phyloP scores from a whole-genome alignment of 2,329 filamentous ascomycete species.

The Aspergillus carbonarius region DNA sequence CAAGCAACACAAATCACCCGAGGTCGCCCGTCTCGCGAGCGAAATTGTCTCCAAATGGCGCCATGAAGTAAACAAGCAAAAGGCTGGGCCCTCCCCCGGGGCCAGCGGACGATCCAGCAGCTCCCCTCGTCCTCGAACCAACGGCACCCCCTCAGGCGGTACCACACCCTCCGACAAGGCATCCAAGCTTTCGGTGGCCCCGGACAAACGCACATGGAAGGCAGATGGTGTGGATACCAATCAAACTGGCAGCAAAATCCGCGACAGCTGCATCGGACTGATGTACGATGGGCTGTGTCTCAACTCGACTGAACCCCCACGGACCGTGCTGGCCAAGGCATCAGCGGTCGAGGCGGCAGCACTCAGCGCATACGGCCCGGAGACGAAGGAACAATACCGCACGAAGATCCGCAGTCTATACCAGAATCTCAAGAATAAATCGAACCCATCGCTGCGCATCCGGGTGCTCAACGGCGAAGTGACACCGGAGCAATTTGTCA shows the following conservation, averaged over 20 bases:
- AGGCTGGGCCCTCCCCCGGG: constrained; percentile 40
- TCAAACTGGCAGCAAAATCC: constrained; percentile 69
- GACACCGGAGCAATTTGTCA: constrained; percentile 69
- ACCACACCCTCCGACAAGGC: constrained; percentile 49
- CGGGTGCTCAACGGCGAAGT: constrained; percentile 76
- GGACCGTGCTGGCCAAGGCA: constrained; percentile 64
- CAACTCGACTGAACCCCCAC: constrained; percentile 60
- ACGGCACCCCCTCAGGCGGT: constrained; percentile 52
- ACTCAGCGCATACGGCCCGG: constrained; percentile 66
- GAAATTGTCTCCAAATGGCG: constrained; percentile 75
- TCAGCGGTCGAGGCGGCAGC: constrained; percentile 76
- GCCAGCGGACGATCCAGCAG: constrained; percentile 41
- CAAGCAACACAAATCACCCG: constrained; percentile 72
- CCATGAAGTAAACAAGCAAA: constrained; percentile 50
- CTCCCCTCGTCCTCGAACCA: constrained; percentile 47
- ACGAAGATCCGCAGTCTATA: constrained; percentile 89
- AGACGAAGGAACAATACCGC: constrained; percentile 72
- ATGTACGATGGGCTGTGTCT: constrained; percentile 90
- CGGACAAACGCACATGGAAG: constrained; percentile 78
- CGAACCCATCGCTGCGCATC: constrained; percentile 73
- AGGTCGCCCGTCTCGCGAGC: constrained; percentile 70
- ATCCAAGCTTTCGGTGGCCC: constrained; percentile 56
- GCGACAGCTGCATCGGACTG: constrained; percentile 84
- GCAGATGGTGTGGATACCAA: constrained; percentile 76
- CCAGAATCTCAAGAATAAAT: constrained; percentile 91